Conservation (phyloP, 2,329 filamentous ascomycete species). For the Colletotrichum melonis region DNA sequence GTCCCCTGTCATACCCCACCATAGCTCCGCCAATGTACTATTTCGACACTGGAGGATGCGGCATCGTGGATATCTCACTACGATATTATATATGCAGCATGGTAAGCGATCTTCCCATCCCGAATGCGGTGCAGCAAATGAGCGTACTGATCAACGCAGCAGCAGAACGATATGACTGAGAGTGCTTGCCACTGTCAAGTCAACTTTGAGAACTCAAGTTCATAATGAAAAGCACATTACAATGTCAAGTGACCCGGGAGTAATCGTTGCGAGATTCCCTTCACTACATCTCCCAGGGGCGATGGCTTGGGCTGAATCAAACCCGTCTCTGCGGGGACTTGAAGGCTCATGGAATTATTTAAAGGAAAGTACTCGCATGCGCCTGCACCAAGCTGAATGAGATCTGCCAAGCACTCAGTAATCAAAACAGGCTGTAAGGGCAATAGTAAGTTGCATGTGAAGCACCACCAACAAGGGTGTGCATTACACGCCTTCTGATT, state of each 20-base stretch:
- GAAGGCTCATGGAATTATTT: not conserved
- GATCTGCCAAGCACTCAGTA: not conserved
- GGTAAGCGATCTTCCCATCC: not conserved
- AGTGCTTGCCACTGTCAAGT: not conserved
- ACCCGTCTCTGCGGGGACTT: not conserved
- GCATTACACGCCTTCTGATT: slow-evolving; percentile 12
- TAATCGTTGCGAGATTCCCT: not conserved
- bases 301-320: not conserved
- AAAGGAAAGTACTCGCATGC: not conserved
- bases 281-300: not conserved
- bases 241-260: not conserved
- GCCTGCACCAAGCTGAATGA: not conserved
- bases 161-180: not conserved
- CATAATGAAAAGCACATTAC: not conserved
- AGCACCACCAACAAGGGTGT: slow-evolving; percentile 2
- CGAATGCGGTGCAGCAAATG: not conserved
- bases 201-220: not conserved
- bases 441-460: not conserved
- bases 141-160: not conserved
- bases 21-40: not conserved
- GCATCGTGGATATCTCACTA: not conserved
- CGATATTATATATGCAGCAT: not conserved
- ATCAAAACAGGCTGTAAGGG: not conserved
- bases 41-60: not conserved
- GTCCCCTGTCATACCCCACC: not conserved